Conservation (phyloP, 169 alveolate species). For the Cryptosporidium muris region DNA sequence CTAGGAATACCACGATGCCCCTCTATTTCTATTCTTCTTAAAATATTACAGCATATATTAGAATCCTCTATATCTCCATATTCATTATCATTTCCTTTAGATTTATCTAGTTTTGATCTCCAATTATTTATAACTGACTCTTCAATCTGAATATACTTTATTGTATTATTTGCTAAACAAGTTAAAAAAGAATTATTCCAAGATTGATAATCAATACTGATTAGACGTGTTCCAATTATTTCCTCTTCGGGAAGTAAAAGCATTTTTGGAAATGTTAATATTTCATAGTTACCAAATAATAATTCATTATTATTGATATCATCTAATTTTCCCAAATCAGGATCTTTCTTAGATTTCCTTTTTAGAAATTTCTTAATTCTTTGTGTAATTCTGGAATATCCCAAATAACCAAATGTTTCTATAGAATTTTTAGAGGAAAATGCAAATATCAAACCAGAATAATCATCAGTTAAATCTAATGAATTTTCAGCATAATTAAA, state of each 20-base stretch:
- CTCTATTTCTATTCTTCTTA: constrained; percentile 74
- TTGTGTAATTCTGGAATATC: constrained; percentile 11
- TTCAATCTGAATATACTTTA: constrained; percentile 18
- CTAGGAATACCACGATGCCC: constrained; percentile 77
- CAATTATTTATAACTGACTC: neutral
- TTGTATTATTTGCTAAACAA: constrained; percentile 49
- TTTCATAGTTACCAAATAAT: constrained; percentile 33
- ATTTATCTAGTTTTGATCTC: neutral
- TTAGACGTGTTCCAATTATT: constrained; percentile 51
- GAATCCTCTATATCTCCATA: constrained; percentile 6
- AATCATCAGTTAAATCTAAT: constrained; percentile 21
- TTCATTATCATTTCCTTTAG: constrained; percentile 28
- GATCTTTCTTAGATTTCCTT: constrained; percentile 9
- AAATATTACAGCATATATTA: constrained; percentile 70
- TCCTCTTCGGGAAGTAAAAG: constrained; percentile 50
- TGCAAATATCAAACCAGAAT: constrained; percentile 39
- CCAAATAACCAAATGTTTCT: constrained; percentile 54
- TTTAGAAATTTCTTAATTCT: constrained; percentile 49
- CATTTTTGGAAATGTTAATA: constrained; percentile 19
- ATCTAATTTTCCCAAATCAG: constrained; percentile 5
- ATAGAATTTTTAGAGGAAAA: constrained; percentile 46
- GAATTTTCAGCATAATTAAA: constrained; percentile 20
- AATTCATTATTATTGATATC: constrained; percentile 1
- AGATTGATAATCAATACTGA: constrained; percentile 53
- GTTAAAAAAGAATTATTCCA: constrained; percentile 17